Evolutionary conservation across 2,329 filamentous ascomycete genomes (phyloP).

Genomic region (Phialophora chinensis): DNA sequence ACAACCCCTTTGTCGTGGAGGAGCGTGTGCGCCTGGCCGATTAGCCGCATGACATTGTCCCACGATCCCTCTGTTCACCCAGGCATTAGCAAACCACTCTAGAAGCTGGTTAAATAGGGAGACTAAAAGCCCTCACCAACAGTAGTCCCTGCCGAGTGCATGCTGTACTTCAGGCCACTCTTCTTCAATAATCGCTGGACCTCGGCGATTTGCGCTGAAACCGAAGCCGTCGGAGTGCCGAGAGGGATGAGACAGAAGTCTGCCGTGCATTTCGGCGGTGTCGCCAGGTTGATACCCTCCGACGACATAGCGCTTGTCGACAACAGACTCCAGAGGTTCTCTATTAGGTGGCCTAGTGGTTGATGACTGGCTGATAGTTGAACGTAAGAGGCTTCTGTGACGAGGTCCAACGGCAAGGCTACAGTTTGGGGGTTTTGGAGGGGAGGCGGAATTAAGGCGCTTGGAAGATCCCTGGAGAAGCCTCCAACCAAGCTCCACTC

Average conservation of each 20-base stretch:
- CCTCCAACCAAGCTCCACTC: background rate
- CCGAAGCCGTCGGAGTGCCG: constrained; percentile 76
- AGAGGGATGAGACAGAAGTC: constrained; percentile 93
- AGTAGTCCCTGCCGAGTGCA: constrained; percentile 94
- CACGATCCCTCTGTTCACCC: constrained; percentile 76
- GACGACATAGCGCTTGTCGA: constrained; percentile 15
- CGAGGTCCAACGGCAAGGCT: background rate
- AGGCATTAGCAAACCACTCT: background rate
- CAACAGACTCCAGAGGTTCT: background rate
- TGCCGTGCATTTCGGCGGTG: constrained; percentile 77
- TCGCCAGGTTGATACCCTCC: constrained; percentile 45
- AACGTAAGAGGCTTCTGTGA: background rate
- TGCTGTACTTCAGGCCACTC: constrained; percentile 79
- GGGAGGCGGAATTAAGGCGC: background rate
- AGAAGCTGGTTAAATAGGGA: background rate
- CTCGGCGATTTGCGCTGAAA: constrained; percentile 82
- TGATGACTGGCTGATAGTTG: background rate
- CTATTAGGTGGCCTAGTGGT: background rate
- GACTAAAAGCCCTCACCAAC: constrained; percentile 66
- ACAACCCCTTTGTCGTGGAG: constrained; percentile 78
- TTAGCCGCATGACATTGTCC: constrained; percentile 82
- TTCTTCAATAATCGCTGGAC: constrained; percentile 84
- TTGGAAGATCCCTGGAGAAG: background rate
- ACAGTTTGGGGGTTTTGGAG: background rate
- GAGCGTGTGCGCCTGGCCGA: constrained; percentile 82